Percentiles rank a stretch among this genome's conserved stretches.
Conservation (phyloP, 257 asterid species). For the Nicotiana knightiana region DNA sequence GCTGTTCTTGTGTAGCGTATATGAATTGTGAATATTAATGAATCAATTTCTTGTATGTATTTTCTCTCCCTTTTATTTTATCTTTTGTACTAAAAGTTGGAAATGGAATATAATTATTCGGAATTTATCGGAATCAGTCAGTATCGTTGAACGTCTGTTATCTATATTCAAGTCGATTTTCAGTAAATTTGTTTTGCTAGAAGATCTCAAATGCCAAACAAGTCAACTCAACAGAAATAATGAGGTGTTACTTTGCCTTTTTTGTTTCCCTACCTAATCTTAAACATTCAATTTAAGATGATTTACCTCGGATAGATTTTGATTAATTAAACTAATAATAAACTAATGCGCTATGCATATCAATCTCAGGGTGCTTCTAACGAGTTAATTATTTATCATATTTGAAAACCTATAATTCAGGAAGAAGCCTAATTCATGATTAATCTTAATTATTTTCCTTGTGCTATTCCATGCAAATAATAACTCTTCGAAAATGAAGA, state of each 20-base stretch:
- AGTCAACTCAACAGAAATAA: neutral
- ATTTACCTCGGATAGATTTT: no score
- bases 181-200: neutral
- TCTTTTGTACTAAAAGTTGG: neutral
- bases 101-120: neutral
- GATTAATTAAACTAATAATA: no score
- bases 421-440: neutral
- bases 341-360: neutral
- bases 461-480: no score
- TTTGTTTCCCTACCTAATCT: no score
- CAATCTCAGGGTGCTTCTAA: neutral
- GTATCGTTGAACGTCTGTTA: neutral
- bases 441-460: neutral
- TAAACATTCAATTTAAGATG: no score
- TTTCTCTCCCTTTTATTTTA: neutral
- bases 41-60: neutral
- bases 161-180: neutral
- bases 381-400: no score
- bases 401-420: no score
- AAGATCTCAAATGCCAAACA: neutral
- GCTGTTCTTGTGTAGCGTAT: neutral
- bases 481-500: neutral
- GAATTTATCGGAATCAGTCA: neutral
- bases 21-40: slow-evolving; percentile 8
- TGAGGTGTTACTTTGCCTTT: neutral